Base-by-base conservation (phyloP, 202 grass and related monocot genomes). In the Cymbopogon flexuosus region DNA sequence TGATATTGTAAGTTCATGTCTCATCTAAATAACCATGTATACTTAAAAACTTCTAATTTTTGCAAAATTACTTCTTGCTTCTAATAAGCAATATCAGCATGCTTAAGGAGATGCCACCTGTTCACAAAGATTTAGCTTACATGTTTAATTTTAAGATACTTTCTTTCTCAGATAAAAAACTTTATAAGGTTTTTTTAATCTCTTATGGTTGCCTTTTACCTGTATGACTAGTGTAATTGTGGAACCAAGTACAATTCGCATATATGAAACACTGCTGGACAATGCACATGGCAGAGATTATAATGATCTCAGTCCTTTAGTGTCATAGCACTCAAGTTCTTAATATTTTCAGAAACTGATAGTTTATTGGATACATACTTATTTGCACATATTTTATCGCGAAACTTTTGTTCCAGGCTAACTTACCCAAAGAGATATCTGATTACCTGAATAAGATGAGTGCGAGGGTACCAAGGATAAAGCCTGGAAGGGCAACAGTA, bases 391-490 rank as follows among this genome's bases (percentile, higher is more conserved):
- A 57, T 23, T 14, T 82, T 85, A 82, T 52, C 62, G 56, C 12
- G 21, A 49, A 82, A 39, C 76, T 7, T 77, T 52, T 24, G 73
- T 43, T 72, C 72, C 73, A 98, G 95, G 95, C 90, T 45, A 94
- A 94, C 76, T 93, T 98, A 80, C 95, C 95, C 13, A 93, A 98
- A 75, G 95, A 94, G 65, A 98, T 98, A 68, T 87, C 95, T 73
- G 95, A 97, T 82, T 98, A 98, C 84, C 86, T 98, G 82, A 94
- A 91, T 84, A 98, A 89, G 79, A 98, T 98, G 90, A 89, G 92
- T 85, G 95, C 92, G 12, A 85, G 95, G 81, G 88, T 94, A 79
- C 95, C 95, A 58, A 89, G 79, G 58, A 88, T 94, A 91, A 98
- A 98, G 65, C 95, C 95, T 59, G 92, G 95, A 69, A 92, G 75